Base-by-base conservation (phyloP, 371 early-diverging fungal species). In the Apophysomyces sp. region DNA sequence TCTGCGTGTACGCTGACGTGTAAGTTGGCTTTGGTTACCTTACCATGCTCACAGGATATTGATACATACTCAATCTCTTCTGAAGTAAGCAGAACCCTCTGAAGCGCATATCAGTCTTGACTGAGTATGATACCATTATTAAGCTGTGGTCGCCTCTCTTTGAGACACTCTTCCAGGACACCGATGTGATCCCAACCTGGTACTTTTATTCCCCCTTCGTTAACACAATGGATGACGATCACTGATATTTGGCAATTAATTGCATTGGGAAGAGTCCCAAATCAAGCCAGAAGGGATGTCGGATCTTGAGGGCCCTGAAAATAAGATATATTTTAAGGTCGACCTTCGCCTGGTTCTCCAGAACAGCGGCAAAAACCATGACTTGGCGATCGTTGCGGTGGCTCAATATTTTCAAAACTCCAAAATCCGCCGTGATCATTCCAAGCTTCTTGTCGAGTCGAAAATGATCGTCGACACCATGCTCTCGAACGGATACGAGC, bases 141-240 rank as follows among this genome's bases (percentile, higher is more conserved):
- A 55, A 55, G 26, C 9, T 55, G 11, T 55, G 55, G 30, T 26
- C 29, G 5, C 55, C 55, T 18, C 2, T 55, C 12, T 31, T 55
- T 7, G 55, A 55, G 31, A 29, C 9, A 31, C 26, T 29, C 31
- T 55, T 29, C 30, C 29, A 55, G 31, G 55, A 31, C n/a, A 31
- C 55, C 6, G 30, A 55, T 27, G 31, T 55, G 18, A 55, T 55
- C 55, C 30, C 30, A 31, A 55, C 15, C 26, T 55, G 55, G 55
- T 55, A 29, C 11, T 37, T 37, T 3, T 3, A 11, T 37, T 37
- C 11, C n/a, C 7, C 12, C 7, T 34, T 9, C 11, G 15, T 37
- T 37, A 11, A 5, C 11, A 11, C 2, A 37, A 37, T 37, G 11
- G 37, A 11, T n/a, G 11, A 37, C 37, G 37, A 37, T 37, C 15